Conservation (phyloP, 805 yeast species). For the Spathaspora boniae region DNA sequence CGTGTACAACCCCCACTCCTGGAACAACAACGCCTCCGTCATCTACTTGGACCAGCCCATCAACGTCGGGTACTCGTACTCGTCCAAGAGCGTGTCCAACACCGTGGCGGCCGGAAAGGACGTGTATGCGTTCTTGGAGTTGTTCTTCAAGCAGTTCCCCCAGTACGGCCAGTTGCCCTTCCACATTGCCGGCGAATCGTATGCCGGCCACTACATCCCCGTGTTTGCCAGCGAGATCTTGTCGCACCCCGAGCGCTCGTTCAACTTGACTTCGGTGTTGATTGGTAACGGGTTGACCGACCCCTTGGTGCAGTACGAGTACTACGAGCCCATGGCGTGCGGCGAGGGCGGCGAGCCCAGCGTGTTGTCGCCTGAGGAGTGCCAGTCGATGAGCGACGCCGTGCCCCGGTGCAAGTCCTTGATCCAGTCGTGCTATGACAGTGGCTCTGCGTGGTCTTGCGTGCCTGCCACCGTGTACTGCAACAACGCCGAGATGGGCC, state of each 20-base stretch:
- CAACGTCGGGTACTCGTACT: slow-evolving; percentile 32
- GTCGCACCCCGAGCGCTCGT: slow-evolving; percentile 36
- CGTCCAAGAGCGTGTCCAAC: slow-evolving; percentile 26
- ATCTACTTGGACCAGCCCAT: slow-evolving; percentile 39
- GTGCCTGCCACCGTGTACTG: slow-evolving; percentile 91
- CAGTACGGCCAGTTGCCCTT: slow-evolving; percentile 21
- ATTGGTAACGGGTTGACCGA: slow-evolving; percentile 95
- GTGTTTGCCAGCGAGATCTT: slow-evolving; percentile 42
- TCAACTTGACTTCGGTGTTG: slow-evolving; percentile 69
- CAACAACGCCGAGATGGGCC: slow-evolving; percentile 76
- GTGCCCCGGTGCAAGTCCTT: slow-evolving; percentile 73
- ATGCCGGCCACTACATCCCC: slow-evolving; percentile 47
- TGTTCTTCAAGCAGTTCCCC: slow-evolving; percentile 37
- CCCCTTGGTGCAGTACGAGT: slow-evolving; percentile 70
- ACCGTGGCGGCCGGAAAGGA: slow-evolving; percentile 34
- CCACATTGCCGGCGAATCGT: slow-evolving; percentile 44
- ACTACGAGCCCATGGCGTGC: slow-evolving; percentile 93
- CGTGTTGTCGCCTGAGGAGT: slow-evolving; percentile 65
- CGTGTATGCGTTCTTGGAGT: slow-evolving; percentile 35
- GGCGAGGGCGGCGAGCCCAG: slow-evolving; percentile 82
- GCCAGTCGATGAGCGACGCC: slow-evolving; percentile 59
- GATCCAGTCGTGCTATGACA: slow-evolving; percentile 73
- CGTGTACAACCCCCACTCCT: slow-evolving; percentile 25
- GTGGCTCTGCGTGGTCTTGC: slow-evolving; percentile 77
- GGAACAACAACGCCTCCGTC: slow-evolving; percentile 37